Conservation (phyloP, 805 yeast genomes). For the Starmerella davenportii region DNA sequence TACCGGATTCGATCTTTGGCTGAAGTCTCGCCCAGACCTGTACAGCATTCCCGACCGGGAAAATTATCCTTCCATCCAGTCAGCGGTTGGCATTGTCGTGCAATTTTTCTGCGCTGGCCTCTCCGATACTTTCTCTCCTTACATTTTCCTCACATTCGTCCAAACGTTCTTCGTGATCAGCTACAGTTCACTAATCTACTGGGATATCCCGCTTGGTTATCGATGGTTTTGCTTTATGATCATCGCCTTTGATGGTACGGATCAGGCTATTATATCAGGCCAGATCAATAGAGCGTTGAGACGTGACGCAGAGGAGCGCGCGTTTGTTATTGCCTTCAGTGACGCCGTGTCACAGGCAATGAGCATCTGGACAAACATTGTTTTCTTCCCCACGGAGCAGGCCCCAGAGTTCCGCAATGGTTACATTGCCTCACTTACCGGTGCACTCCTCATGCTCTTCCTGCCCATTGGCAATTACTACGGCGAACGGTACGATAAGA, state of each 20-base stretch:
- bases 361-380: slow-evolving; percentile 32
- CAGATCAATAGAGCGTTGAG: slow-evolving; percentile 26
- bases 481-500: slow-evolving; percentile 20
- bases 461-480: slow-evolving; percentile 21
- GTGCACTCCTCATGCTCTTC: slow-evolving; percentile 24
- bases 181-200: slow-evolving; percentile 26
- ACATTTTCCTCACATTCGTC: slow-evolving; percentile 23
- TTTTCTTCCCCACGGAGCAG: slow-evolving; percentile 27
- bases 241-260: slow-evolving; percentile 24
- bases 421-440: slow-evolving; percentile 24
- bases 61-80: slow-evolving; percentile 28
- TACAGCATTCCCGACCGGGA: slow-evolving; percentile 25
- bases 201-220: slow-evolving; percentile 28
- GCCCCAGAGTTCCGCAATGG: slow-evolving; percentile 28
- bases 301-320: slow-evolving; percentile 23
- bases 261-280: slow-evolving; percentile 29
- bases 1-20: slow-evolving; percentile 27
- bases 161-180: slow-evolving; percentile 24
- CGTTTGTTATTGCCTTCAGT: slow-evolving; percentile 22
- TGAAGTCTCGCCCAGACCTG: slow-evolving; percentile 20
- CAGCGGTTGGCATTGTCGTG: slow-evolving; percentile 28
- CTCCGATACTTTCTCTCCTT: slow-evolving; percentile 25
- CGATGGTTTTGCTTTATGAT: slow-evolving; percentile 27
- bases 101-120: slow-evolving; percentile 27
- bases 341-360: slow-evolving; percentile 29